Percentiles rank a stretch among this genome's conserved stretches.
Conservation (phyloP, 306 rosid genomes). For the Malus sylvestris region DNA sequence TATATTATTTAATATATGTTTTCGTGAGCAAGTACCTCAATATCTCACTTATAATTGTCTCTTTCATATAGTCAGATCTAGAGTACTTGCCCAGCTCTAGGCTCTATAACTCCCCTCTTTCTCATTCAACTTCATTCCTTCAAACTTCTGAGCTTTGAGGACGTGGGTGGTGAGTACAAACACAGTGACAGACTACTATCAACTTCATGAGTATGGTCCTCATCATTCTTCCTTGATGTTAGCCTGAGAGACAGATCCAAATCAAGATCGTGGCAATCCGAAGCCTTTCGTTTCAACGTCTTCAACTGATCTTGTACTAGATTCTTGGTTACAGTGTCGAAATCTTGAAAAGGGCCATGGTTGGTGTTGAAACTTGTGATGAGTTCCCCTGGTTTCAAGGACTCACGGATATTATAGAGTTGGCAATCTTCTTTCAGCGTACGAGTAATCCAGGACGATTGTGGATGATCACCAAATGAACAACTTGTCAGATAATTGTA, state of each 20-base stretch:
- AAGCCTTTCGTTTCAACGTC: constrained; percentile 48
- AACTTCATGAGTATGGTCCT: constrained; percentile 20
- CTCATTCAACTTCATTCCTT: constrained; percentile 17
- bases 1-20: not conserved
- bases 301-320: constrained; percentile 1
- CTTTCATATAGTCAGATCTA: constrained; percentile 86
- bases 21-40: constrained; percentile 51
- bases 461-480: constrained; percentile 14
- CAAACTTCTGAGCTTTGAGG: constrained; percentile 28
- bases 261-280: constrained; percentile 39
- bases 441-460: constrained; percentile 30
- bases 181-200: constrained; percentile 54
- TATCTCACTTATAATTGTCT: constrained; percentile 76
- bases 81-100: constrained; percentile 34
- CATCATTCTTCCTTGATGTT: constrained; percentile 32
- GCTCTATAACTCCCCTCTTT: not conserved
- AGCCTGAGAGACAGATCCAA: constrained; percentile 67
- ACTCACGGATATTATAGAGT: constrained; percentile 27
- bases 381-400: constrained; percentile 19
- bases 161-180: constrained; percentile 42
- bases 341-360: not conserved
- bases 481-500: constrained; percentile 25
- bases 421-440: constrained; percentile 30
- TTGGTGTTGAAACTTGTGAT: constrained; percentile 2
- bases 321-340: not conserved